These are phyloP conservation scores for Apiotrichum brassicae DNA, from an alignment of 1,284 basidiomycete genomes.

Conservation along the genomic window DNA sequence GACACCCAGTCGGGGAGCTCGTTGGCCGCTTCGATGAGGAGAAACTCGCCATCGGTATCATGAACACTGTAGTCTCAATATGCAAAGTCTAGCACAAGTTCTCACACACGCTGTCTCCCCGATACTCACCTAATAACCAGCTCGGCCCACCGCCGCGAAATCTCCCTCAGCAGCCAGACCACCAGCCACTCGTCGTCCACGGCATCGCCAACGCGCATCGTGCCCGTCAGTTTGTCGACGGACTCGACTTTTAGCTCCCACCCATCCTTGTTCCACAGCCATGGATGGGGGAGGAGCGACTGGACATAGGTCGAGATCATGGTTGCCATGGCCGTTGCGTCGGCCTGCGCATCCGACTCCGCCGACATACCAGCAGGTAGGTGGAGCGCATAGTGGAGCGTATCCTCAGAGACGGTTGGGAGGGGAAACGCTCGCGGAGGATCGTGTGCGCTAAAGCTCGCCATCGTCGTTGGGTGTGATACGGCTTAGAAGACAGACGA, in stretches of 20 bases:
- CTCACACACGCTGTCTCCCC: neutral
- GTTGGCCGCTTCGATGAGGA: constrained; percentile 94
- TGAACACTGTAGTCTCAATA: constrained; percentile 53
- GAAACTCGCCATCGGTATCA: constrained; percentile 92
- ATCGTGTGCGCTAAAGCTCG: constrained; percentile 33
- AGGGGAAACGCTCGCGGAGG: constrained; percentile 34
- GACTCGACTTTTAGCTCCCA: constrained; percentile 68
- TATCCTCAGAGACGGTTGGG: constrained; percentile 69
- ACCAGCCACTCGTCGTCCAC: constrained; percentile 94
- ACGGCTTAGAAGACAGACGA: neutral
- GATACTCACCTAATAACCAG: constrained; percentile 54
- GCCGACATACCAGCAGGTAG: constrained; percentile 48
- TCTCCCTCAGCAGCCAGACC: constrained; percentile 75
- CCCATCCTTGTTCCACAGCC: constrained; percentile 81
- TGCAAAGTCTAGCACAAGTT: no score
- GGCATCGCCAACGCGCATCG: constrained; percentile 82
- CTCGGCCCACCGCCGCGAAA: constrained; percentile 69
- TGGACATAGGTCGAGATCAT: constrained; percentile 60
- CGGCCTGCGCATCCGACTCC: constrained; percentile 50
- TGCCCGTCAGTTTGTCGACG: constrained; percentile 55
- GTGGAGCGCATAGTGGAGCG: constrained; percentile 67
- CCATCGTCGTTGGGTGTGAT: no score
- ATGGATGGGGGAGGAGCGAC: constrained; percentile 54
- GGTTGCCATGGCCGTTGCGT: constrained; percentile 62
- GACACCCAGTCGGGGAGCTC: constrained; percentile 83